These are phyloP conservation scores for Candida labiduridarum DNA, from an alignment of 1,139 yeast species.

Conservation along the genomic window DNA sequence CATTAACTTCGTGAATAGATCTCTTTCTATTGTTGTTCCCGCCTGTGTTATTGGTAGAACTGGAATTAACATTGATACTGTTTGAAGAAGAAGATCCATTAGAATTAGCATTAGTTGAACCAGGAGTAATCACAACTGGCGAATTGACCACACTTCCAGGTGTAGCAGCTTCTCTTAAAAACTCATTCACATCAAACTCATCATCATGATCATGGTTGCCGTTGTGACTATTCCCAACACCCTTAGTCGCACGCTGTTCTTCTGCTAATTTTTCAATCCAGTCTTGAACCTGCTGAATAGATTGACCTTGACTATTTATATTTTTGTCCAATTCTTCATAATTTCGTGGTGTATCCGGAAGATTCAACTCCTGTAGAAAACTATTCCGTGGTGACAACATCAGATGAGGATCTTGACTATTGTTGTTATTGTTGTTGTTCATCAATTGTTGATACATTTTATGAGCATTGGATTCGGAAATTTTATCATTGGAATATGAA, in stretches of 20 bases:
- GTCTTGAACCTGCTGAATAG: slow-evolving; percentile 60
- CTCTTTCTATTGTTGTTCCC: slow-evolving; percentile 15
- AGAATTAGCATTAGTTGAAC: slow-evolving; percentile 4
- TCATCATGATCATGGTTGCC: slow-evolving; percentile 24
- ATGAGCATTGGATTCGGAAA: slow-evolving; percentile 23
- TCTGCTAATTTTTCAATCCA: slow-evolving; percentile 52
- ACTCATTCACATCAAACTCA: slow-evolving; percentile 44
- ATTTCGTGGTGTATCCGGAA: slow-evolving; percentile 16
- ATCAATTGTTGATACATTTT: slow-evolving; percentile 36
- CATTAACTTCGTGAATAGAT: slow-evolving; percentile 23
- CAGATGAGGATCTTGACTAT: slow-evolving; percentile 28
- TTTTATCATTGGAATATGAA: slow-evolving; percentile 21
- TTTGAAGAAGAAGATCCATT: background rate
- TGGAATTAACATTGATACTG: background rate
- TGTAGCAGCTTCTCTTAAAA: slow-evolving; percentile 24
- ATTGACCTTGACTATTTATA: slow-evolving; percentile 52
- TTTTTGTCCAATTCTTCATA: slow-evolving; percentile 38
- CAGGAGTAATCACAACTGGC: slow-evolving; percentile 14
- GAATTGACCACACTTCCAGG: slow-evolving; percentile 15
- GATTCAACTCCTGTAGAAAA: slow-evolving; percentile 33
- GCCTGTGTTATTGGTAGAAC: slow-evolving; percentile 9
- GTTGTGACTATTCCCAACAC: slow-evolving; percentile 15
- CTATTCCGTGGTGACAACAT: slow-evolving; percentile 32
- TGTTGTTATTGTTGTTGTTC: slow-evolving; percentile 5
- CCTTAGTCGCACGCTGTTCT: slow-evolving; percentile 18